Evolutionary conservation across 768 basidiomycete species (phyloP), one percentile per base, ranked within the genome.

Genomic region (Nidularia sp.): DNA sequence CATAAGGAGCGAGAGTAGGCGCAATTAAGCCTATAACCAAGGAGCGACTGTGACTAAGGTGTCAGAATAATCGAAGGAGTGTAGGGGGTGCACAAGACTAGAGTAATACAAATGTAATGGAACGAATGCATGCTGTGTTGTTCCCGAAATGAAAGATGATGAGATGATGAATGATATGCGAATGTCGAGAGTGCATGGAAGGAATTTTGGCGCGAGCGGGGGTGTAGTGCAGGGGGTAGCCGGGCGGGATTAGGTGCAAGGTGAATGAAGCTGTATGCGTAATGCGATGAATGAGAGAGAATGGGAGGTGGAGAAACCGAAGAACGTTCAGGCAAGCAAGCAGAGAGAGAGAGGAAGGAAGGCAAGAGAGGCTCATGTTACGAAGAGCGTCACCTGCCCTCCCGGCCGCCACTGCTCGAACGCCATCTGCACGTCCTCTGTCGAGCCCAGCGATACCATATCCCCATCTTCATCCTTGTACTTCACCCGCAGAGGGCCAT

Each of bases 381-480:
- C 90, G 68, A 83, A 90, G 46, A 92, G 77, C 13, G 84, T 87
- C 53, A 92, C 88, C 69, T 90, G 90, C 55, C 83, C 83, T n/a
- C 86, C 86, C 32, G 86, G 84, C 56, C 83, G 78, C 69, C 81
- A 86, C 53, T 85, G 79, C 69, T 94, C 93, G 57, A 96, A 94
- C 36, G 93, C 93, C 83, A 96, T 92, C 60, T 92, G 89, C 34
- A 95, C 88, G 64, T 96, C 93, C 66, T 96, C 93, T 34, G 92
- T 93, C 44, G 90, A 92, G 12, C 87, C 88, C 55, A 96, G 78
- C 32, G 84, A 88, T 45, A 96, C 83, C 78, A 93, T 75, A 64
- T 96, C 93, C 22, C 93, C 93, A 60, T 96, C 93, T 63, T 96
- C 93, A 67, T 96, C 93, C 66, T 76, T 83, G 68, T 95, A 96